Percentiles rank a stretch among this genome's conserved stretches.
phyloP scores from a whole-genome alignment of 2,329 filamentous ascomycete species.

The Aspergillus jensenii region DNA sequence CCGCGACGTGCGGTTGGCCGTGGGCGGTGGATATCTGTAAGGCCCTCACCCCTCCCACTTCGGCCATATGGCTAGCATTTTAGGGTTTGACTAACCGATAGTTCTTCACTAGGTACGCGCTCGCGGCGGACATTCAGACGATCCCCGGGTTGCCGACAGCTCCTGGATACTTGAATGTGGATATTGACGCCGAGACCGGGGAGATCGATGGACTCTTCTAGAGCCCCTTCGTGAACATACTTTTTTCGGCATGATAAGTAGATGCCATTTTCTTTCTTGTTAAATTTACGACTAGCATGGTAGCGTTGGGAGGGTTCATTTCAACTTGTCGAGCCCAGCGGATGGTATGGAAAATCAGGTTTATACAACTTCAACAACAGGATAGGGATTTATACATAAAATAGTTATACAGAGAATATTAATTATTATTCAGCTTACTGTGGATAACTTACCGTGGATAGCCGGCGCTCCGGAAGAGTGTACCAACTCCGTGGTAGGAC shows the following conservation, averaged over 20 bases:
- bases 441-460: background rate
- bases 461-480: background rate
- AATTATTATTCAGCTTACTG: background rate
- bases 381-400: constrained; percentile 3
- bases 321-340: constrained; percentile 11
- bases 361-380: constrained; percentile 13
- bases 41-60: constrained; percentile 32
- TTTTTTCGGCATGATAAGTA: background rate
- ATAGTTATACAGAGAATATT: background rate
- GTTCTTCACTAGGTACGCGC: constrained; percentile 65
- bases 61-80: background rate
- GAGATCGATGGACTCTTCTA: constrained; percentile 91
- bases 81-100: constrained; percentile 36
- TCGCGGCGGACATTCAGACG: constrained; percentile 97
- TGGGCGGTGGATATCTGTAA: constrained; percentile 88
- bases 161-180: constrained; percentile 92
- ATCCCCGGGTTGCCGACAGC: constrained; percentile 95
- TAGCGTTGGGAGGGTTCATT: constrained; percentile 12
- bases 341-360: background rate
- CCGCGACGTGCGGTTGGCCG: constrained; percentile 88
- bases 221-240: background rate
- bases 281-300: constrained; percentile 2
- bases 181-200: constrained; percentile 76
- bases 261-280: background rate
- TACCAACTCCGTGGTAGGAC: background rate